Evolutionary conservation across 306 rosid species (phyloP), one percentile per base, ranked within the genome.

Genomic region (Lathyrus sativus): DNA sequence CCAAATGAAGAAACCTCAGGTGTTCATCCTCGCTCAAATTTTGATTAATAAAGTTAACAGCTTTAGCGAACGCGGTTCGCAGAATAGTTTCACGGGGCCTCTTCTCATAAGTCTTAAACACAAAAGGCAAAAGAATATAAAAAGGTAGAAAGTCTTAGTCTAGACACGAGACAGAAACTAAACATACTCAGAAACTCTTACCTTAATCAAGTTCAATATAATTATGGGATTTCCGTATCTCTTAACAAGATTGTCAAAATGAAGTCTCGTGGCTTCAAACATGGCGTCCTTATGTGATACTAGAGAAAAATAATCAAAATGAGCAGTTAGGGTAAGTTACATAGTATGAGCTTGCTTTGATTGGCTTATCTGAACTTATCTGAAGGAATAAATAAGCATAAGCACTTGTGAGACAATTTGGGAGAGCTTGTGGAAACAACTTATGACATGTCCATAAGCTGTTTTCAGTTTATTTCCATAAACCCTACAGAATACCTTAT

Each of bases 151-250:
- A 62, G 44, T 39, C 17, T 39, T 69, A 44, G 62, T 54, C 37
- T 55, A 63, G 63, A 73, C 54, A 63, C 1, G n/a, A 68, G 41
- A 44, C 45, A 41, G 49, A 18, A 44, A 50, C 15, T 6, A 53
- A 83, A 11, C 70, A 42, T 54, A 28, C 7, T 31, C 14, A 15
- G 37, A 66, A 54, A 76, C 46, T 33, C 65, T 55, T 77, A 95
- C 99, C 99, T 95, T 95, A 69, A 95, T 90, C 79, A 95, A 81
- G 79, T 95, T 95, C 87, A 95, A 75, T 67, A 95, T 90, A 62
- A 95, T 86, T 57, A 95, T 88, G 12, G 97, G 97, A 71, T 88
- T 85, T 77, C 97, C 97, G 74, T 95, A 95, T 95, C 99, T 83
- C 35, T 74, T 74, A 13, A 72, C 87, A 59, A 95, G 97, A 84